These are phyloP conservation scores for Brassica napus DNA, from an alignment of 345 rosid species.

Conservation along the genomic window DNA sequence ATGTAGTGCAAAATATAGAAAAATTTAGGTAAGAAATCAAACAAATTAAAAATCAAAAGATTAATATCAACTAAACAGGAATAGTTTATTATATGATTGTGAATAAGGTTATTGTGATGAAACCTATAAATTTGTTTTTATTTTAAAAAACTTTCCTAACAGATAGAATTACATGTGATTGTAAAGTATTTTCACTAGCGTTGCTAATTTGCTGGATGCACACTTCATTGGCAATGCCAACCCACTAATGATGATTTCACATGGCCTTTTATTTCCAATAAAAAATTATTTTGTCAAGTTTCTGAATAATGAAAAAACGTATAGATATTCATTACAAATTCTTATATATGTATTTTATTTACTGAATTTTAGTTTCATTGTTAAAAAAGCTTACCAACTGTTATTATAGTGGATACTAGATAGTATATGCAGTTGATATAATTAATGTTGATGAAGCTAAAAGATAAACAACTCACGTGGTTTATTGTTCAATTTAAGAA, in stretches of 20 bases:
- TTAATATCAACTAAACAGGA: neutral
- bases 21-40: neutral
- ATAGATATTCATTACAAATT: neutral
- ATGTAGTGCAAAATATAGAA: neutral
- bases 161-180: conserved; percentile 19
- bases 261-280: conserved; percentile 5
- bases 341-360: neutral
- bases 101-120: neutral
- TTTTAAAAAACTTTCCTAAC: neutral
- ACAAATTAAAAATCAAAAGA: neutral
- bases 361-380: neutral
- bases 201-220: conserved; percentile 36
- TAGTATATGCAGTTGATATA: neutral
- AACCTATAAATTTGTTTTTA: neutral
- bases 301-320: neutral
- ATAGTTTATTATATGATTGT: neutral
- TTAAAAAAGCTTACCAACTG: neutral
- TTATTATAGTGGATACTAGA: neutral
- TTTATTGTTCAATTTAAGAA: neutral
- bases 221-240: conserved; percentile 16
- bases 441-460: conserved; percentile 6
- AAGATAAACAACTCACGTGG: neutral
- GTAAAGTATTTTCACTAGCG: conserved; percentile 16
- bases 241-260: conserved; percentile 27
- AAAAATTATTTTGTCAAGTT: neutral